Conservation (phyloP, 805 yeast species). For the Sugiyamaella boreocaroliniensis region DNA sequence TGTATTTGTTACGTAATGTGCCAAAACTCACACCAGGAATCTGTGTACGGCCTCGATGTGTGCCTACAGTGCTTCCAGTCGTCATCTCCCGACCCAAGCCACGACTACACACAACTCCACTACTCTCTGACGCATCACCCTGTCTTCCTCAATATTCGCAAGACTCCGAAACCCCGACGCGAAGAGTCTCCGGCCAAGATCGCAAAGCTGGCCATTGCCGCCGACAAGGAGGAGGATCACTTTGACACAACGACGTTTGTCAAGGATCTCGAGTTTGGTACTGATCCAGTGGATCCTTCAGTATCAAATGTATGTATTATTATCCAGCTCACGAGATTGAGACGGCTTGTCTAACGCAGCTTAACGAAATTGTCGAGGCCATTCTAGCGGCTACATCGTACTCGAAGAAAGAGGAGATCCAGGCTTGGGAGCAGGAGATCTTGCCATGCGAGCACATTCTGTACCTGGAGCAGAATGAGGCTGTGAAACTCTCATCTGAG, state of each 20-base stretch:
- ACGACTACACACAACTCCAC: constrained; percentile 57
- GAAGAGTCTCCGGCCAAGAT: constrained; percentile 39
- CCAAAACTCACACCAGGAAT: constrained; percentile 23
- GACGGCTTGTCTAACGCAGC: constrained; percentile 29
- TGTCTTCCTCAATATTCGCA: constrained; percentile 52
- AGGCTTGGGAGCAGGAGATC: constrained; percentile 89
- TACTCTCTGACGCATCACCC: constrained; percentile 45
- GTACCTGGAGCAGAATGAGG: constrained; percentile 38
- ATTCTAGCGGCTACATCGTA: constrained; percentile 55
- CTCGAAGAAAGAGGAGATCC: constrained; percentile 57
- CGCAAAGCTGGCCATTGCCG: constrained; percentile 61
- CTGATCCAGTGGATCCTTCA: constrained; percentile 7
- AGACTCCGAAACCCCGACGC: constrained; percentile 39
- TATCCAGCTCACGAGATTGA: constrained; percentile 6
- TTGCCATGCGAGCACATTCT: constrained; percentile 71
- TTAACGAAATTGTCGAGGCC: constrained; percentile 34
- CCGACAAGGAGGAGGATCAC: constrained; percentile 54
- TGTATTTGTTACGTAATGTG: constrained; percentile 8
- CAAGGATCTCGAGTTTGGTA: constrained; percentile 35
- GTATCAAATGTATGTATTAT: constrained; percentile 5
- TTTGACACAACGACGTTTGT: constrained; percentile 43
- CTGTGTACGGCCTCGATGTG: constrained; percentile 58
- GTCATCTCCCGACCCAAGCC: constrained; percentile 54
- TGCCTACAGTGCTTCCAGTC: constrained; percentile 59
- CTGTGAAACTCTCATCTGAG: constrained; percentile 7